Evolutionary conservation across 495 filamentous ascomycete genomes (phyloP), one percentile per base, ranked within the genome.

Genomic region (Glonium stellatum): DNA sequence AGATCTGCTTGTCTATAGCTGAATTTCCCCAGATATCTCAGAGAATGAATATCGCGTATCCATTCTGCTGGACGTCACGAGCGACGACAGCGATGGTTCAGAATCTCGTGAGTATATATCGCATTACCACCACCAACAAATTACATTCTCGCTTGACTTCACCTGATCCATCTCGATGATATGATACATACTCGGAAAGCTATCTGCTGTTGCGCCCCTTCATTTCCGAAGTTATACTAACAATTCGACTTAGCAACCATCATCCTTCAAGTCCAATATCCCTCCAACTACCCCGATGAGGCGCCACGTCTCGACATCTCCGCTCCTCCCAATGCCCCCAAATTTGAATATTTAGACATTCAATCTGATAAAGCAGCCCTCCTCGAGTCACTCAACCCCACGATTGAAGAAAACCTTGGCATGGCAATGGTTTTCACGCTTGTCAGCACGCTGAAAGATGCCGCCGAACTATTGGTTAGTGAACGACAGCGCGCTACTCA

Each of bases 351-450:
- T 60, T 75, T 89, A 59, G 77, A 81, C 60, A 69, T 88, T 55
- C 78, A 81, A 59, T 77, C 79, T 22, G 95, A 97, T 76, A 87
- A 87, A 62, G 78, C 79, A 41, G 71, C 71, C 44, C 80, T 99
- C 1, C 81, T 97, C 11, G 75, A 82, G 47, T 77, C 82, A 3
- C 78, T 97, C 15, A 69, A 83, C 44, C 77, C 81, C 2, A 85
- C 84, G 0, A 85, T 97, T 34, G 82, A 88, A 60, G 93, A 97
- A 72, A 97, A 91, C 60, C 70, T 97, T 37, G 93, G 93, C 34
- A 96, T 96, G 84, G 87, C 90, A n/a, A 99, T 99, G 93, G 79
- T 99, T 0, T 99, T 96, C 74, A 90, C 92, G 0, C 76, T 99
- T 18, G 84, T 91, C 34, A 87, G 85, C 41, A 83, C 88, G 2